Base-by-base conservation (phyloP, 768 basidiomycete species). In the Hortiboletus campestris region DNA sequence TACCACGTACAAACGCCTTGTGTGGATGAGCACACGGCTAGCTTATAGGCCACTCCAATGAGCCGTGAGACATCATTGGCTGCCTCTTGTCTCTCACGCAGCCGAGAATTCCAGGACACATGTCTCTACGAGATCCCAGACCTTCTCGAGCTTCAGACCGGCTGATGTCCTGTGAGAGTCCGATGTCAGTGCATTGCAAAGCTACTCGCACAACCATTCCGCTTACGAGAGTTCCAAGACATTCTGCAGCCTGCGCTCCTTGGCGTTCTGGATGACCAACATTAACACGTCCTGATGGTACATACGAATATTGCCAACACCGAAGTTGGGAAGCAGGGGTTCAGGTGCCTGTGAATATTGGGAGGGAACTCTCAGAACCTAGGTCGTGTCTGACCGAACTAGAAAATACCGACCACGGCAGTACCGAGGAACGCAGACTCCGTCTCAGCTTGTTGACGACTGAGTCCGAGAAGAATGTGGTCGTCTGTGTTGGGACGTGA, bases 251-350 rank as follows among this genome's bases (percentile, higher is more conserved):
- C 67, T 72, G 20, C 71, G 70, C 29, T 76, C 73, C 59, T 65
- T 65, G 17, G 65, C 67, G 47, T 75, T 73, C 49, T 67, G 62
- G 2, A 66, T 2, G 11, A 70, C 38, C 57, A 56, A 62, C 72
- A 74, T 74, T 2, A 51, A 50, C 48, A 74, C 2, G 43, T 74
- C 74, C 35, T 61, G 60, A 31, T 69, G 53, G 53, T 75, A 70
- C 55, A 64, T 54, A 1, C 66, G 67, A 17, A 66, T 58, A 35
- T 59, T 63, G 4, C 72, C 70, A 13, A 59, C 63, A 12, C 74
- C 73, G 50, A 65, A 71, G 62, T 71, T 75, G 4, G 67, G 54
- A 28, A 72, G 60, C 34, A 74, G 38, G 9, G 69, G 73, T 40
- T 66, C 62, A 31, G 73, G 73, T 7, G 72, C 73, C 71, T 72